Evolutionary conservation across 306 rosid species (phyloP), one percentile per base, ranked within the genome.

Genomic region (Pterocarpus macrocarpus): DNA sequence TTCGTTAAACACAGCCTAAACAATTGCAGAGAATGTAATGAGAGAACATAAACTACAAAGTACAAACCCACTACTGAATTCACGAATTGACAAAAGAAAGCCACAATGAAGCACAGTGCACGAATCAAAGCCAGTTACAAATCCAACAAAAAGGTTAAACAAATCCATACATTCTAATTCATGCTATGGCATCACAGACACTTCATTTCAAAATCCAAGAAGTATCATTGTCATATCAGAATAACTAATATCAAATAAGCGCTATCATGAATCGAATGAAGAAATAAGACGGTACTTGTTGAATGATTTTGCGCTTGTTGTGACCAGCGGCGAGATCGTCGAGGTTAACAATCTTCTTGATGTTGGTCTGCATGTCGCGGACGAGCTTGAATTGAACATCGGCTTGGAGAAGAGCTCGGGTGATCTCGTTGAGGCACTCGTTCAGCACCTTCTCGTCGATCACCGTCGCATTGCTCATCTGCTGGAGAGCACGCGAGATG

Each of bases 361-460:
- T 95, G 28, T 91, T 95, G 67, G 92, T 88, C 86, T 95, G 97
- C 97, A 91, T 93, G 12, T 90, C 95, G 2, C 91, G 90, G 13
- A 93, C 99, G 53, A 91, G 96, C 83, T 90, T 93, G 92, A 95
- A 93, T 83, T 93, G 97, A 1, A 91, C 99, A 89, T 93, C 97
- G 79, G 99, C 78, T 78, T 95, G 95, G 10, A 95, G 94, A 57
- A 95, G 94, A 69, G 99, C 97, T 33, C 97, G 94, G 5, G 97
- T 90, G 91, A 95, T 95, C 84, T 91, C 99, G 72, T 95, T 91
- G 62, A 92, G 93, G 76, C 97, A 92, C 41, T 91, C 95, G 38
- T 90, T 95, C 57, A 95, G 86, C 17, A 91, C 97, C 84, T 95
- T 95, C 89, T 95, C 97, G 61, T 95, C 95, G 79, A 95, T 88